Evolutionary conservation across 1,139 yeast species (phyloP), one percentile per base, ranked within the genome.

Genomic region (Taphrina confusa): DNA sequence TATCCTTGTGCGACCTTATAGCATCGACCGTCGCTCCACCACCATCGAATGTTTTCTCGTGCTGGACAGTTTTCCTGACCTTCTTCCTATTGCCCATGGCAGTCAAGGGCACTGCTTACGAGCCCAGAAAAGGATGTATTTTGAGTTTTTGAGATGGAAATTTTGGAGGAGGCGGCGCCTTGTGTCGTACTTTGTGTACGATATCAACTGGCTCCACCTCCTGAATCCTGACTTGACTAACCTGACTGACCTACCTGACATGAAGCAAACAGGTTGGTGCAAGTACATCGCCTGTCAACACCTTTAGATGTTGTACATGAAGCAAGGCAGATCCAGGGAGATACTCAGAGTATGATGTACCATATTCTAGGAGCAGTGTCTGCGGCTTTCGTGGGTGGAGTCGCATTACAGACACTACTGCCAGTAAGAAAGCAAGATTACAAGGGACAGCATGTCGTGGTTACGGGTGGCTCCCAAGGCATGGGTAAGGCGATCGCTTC

Each of bases 391-490:
- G 11, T 33, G 1, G 52, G 39, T 11, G 3, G 31, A 20, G 23
- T 47, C 22, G 52, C 42, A 12, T 28, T 33, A 18, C 51, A 54
- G 45, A n/a, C 45, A 4, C 40, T 54, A 11, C 20, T 27, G 44
- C 58, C 58, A 6, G 31, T 31, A 30, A 54, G 20, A 28, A 54
- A 44, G 36, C n/a, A 14, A 25, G 16, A 34, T 33, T 54, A 54
- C 27, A 22, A 33, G 12, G 51, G 51, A 1, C 50, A 84, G 71
- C 71, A 81, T 1, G 91, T 87, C 1, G 78, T 92, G n/a, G 79
- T 94, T 18, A 81, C 96, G 0, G 99, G 99, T 1, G 98, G 92
- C 0, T 90, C 97, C 0, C 98, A 92, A 69, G 99, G 99, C 0
- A 76, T 92, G 1, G 98, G 99, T 0, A 83, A 83, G 1, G 87